A percentile compares a stretch with the other conserved stretches of the same genome.
phyloP scores from a whole-genome alignment of 2,329 filamentous ascomycete genomes.

The Clathrospora elynae region DNA sequence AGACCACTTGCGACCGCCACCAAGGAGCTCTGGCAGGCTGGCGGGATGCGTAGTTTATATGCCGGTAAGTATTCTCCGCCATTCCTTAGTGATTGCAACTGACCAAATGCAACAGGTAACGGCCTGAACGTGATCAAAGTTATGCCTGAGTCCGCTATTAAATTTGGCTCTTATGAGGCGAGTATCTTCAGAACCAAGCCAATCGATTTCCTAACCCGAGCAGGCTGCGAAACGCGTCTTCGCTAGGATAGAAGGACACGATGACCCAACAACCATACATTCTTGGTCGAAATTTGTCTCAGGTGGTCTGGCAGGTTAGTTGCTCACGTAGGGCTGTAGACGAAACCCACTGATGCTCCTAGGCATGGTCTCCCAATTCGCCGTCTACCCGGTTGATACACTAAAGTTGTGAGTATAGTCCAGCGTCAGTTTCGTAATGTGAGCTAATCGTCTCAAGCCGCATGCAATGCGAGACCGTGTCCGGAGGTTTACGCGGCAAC shows the following conservation, averaged over 20 bases:
- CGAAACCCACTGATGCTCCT: constrained; percentile 4
- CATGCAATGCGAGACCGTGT: constrained; percentile 93
- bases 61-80: constrained; percentile 67
- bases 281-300: constrained; percentile 87
- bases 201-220: constrained; percentile 17
- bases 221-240: constrained; percentile 84
- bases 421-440: too few relatives aligned
- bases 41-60: constrained; percentile 87
- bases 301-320: constrained; percentile 74
- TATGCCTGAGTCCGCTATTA: constrained; percentile 98
- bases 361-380: constrained; percentile 91
- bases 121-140: constrained; percentile 96
- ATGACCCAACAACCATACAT: constrained; percentile 77
- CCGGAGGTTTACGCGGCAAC: constrained; percentile 82
- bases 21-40: constrained; percentile 80
- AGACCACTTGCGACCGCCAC: constrained; percentile 74
- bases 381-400: constrained; percentile 91
- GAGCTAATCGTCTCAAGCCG: constrained; percentile 55
- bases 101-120: constrained; percentile 67
- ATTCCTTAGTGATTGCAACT: constrained; percentile 13
- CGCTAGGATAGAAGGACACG: constrained; percentile 84
- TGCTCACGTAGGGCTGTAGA: neutral
- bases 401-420: constrained; percentile 66
- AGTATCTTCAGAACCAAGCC: constrained; percentile 19
- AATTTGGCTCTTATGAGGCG: constrained; percentile 94